These are phyloP conservation scores for Biancaea sappan DNA, from an alignment of 306 rosid genomes.

Conservation along the genomic window DNA sequence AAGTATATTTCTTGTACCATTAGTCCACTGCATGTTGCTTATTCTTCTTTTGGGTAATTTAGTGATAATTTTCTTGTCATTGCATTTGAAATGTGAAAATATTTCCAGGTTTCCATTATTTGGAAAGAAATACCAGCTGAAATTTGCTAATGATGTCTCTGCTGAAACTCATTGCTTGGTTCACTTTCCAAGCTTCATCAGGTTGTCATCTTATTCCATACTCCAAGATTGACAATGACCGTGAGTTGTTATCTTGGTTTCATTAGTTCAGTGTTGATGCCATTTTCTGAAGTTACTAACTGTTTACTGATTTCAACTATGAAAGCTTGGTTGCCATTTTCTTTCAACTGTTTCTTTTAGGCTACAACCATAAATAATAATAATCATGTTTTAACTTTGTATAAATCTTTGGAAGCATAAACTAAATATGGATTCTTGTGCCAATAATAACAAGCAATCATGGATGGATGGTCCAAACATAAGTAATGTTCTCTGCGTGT, in stretches of 20 bases:
- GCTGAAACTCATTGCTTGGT: constrained; percentile 93
- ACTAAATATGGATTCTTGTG: neutral
- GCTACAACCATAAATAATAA: constrained; percentile 7
- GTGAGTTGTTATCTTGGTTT: constrained; percentile 29
- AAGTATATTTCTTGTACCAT: constrained; percentile 57
- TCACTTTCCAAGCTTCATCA: constrained; percentile 95
- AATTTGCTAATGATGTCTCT: constrained; percentile 72
- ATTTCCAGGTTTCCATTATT: constrained; percentile 86
- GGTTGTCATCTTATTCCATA: constrained; percentile 52
- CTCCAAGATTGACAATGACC: constrained; percentile 24
- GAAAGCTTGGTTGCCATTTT: constrained; percentile 25
- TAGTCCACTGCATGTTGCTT: constrained; percentile 21
- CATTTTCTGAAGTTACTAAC: constrained; percentile 16
- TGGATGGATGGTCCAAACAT: neutral
- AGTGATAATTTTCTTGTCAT: neutral
- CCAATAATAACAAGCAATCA: neutral
- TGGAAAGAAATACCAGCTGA: constrained; percentile 94
- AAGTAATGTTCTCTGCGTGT: neutral
- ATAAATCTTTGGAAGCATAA: neutral
- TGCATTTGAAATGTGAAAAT: constrained; percentile 31
- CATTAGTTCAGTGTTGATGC: constrained; percentile 8
- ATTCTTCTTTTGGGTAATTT: constrained; percentile 29
- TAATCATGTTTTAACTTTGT: constrained; percentile 16
- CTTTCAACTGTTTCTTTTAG: neutral
- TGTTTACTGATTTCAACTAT: constrained; percentile 18